Conservation (phyloP, 352 stramenopile genomes). For the Phytopythium kandeliae region DNA sequence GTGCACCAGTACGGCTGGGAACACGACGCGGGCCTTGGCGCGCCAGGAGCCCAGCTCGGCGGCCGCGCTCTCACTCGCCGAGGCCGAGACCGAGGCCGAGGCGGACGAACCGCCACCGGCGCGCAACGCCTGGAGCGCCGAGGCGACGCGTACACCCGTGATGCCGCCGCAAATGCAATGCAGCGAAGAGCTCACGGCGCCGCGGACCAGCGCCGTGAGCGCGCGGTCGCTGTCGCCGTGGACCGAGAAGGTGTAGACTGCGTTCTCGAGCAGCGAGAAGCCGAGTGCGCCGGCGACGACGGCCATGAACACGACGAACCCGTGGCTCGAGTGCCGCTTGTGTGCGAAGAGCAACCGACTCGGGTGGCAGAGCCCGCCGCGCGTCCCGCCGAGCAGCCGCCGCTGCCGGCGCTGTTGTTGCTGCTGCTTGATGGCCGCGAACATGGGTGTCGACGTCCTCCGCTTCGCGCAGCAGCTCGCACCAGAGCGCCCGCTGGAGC, state of each 20-base stretch:
- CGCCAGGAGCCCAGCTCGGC: slow-evolving; percentile 23
- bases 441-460: slow-evolving; percentile 5
- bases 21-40: slow-evolving; percentile 30
- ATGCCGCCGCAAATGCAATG: slow-evolving; percentile 61
- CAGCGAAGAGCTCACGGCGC: slow-evolving; percentile 36
- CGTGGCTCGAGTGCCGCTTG: slow-evolving; percentile 37
- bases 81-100: too few relatives aligned
- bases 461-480: neutral
- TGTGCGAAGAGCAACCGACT: slow-evolving; percentile 39
- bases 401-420: slow-evolving; percentile 18
- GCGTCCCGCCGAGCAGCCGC: slow-evolving; percentile 11
- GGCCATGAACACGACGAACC: slow-evolving; percentile 51
- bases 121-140: slow-evolving; percentile 21
- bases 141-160: slow-evolving; percentile 56
- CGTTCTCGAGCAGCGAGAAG: slow-evolving; percentile 64
- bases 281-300: slow-evolving; percentile 44
- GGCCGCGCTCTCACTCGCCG: slow-evolving; percentile 7
- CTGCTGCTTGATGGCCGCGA: slow-evolving; percentile 17
- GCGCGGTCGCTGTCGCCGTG: slow-evolving; percentile 27
- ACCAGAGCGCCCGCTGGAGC: too few relatives aligned
- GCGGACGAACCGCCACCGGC: too few relatives aligned
- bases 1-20: slow-evolving; percentile 46
- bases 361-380: slow-evolving; percentile 43
- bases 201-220: slow-evolving; percentile 32
- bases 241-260: slow-evolving; percentile 33